Conservation (phyloP, 1,284 basidiomycete genomes). For the Pterulicium gracile region DNA sequence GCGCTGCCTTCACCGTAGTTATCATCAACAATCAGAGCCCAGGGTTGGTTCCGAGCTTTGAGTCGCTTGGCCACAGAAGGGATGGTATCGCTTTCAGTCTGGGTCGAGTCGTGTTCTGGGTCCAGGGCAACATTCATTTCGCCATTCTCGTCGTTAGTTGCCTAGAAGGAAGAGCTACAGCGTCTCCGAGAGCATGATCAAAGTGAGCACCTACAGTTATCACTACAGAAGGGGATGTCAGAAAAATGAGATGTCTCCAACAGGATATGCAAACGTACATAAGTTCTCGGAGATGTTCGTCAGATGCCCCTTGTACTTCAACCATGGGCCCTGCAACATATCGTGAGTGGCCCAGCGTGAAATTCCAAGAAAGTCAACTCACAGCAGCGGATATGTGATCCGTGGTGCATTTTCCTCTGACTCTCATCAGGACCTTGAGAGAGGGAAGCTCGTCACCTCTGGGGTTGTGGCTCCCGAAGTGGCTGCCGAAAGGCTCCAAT, state of each 20-base stretch:
- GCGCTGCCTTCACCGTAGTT: constrained; percentile 98
- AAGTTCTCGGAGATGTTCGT: constrained; percentile 97
- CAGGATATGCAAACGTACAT: constrained; percentile 32
- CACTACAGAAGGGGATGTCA: constrained; percentile 16
- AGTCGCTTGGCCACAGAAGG: constrained; percentile 84
- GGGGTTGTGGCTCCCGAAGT: constrained; percentile 51
- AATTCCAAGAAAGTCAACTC: constrained; percentile 14
- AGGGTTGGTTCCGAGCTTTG: constrained; percentile 74
- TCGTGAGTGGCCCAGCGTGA: constrained; percentile 5
- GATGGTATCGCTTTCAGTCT: constrained; percentile 67
- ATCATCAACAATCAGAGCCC: constrained; percentile 93
- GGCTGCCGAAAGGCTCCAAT: constrained; percentile 78
- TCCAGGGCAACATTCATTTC: constrained; percentile 87
- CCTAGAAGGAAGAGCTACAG: constrained; percentile 26
- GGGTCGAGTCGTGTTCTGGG: constrained; percentile 33
- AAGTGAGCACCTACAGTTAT: constrained; percentile 25
- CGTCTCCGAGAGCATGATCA: neutral
- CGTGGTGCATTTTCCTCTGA: constrained; percentile 96
- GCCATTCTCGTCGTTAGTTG: constrained; percentile 87
- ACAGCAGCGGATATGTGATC: constrained; percentile 95
- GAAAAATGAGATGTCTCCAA: neutral
- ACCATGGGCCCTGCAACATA: constrained; percentile 73
- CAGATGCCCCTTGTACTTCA: constrained; percentile 97
- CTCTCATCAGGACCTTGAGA: constrained; percentile 80
- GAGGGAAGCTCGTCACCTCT: constrained; percentile 68